Evolutionary conservation across 371 early-diverging fungal genomes (phyloP).

Genomic region (Lichtheimia hyalospora): DNA sequence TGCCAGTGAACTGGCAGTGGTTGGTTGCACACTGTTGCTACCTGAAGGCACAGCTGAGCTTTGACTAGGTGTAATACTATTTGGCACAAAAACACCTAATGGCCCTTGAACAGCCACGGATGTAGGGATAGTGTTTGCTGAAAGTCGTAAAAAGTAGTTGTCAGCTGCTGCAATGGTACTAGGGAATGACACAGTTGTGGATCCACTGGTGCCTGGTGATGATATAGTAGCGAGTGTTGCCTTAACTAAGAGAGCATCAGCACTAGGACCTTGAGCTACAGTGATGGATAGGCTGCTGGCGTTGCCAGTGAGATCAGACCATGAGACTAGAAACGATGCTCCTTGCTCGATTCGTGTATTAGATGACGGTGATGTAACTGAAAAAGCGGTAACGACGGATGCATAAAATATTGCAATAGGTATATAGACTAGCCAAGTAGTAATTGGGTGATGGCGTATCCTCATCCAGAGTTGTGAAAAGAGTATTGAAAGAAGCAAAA

Average conservation of each 20-base stretch:
- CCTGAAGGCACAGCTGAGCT: neutral
- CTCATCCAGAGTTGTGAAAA: neutral
- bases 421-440: neutral
- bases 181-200: conserved; percentile 1
- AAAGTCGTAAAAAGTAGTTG: conserved; percentile 8
- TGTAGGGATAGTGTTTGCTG: neutral
- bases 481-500: neutral
- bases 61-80: neutral
- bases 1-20: neutral
- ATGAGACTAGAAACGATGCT: conserved; percentile 4
- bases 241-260: neutral
- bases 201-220: conserved; percentile 2
- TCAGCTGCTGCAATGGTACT: neutral
- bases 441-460: neutral
- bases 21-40: neutral
- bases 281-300: neutral
- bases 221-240: conserved; percentile 2
- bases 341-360: neutral
- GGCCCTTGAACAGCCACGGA: conserved; percentile 9
- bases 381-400: neutral
- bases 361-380: conserved; percentile 1
- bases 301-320: conserved; percentile 6
- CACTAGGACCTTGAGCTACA: conserved; percentile 2
- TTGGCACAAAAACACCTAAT: neutral
- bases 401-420: neutral